phyloP scores from a whole-genome alignment of 768 basidiomycete genomes.

The Lentinula boryana region DNA sequence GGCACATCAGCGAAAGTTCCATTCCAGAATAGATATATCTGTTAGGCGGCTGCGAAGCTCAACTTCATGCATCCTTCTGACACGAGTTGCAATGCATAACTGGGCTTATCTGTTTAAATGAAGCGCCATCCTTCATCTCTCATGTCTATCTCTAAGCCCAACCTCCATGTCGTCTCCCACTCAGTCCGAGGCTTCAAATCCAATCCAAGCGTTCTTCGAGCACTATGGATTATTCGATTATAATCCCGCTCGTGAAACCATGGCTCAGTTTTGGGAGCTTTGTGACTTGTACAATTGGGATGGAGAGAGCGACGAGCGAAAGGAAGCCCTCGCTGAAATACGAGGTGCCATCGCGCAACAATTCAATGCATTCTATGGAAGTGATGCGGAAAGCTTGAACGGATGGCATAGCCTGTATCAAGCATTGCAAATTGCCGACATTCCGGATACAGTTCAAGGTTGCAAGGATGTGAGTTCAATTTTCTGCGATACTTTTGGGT shows the following conservation, averaged over 20 bases:
- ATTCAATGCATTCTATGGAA: slow-evolving; percentile 7
- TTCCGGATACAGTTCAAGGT: slow-evolving; percentile 1
- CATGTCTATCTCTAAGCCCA: not conserved
- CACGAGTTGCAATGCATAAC: too few species aligned
- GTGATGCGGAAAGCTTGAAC: not conserved
- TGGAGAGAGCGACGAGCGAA: not conserved
- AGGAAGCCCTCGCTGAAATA: not conserved
- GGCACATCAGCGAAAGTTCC: too few species aligned
- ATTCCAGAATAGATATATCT: too few species aligned
- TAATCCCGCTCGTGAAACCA: not conserved
- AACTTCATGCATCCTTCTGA: too few species aligned
- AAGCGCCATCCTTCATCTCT: not conserved
- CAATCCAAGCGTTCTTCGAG: not conserved
- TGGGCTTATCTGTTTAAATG: not conserved
- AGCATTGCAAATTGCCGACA: not conserved
- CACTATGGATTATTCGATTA: not conserved
- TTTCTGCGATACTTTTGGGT: not conserved
- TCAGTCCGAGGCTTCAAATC: not conserved
- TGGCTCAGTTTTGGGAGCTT: slow-evolving; percentile 6
- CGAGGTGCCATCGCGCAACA: slow-evolving; percentile 9
- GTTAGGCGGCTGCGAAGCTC: too few species aligned
- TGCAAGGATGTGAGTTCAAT: slow-evolving; percentile 1
- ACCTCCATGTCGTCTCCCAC: not conserved
- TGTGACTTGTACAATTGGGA: not conserved
- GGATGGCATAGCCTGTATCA: slow-evolving; percentile 2